phyloP scores from a whole-genome alignment of 176 grass and related monocot genomes.

The Carex pumila region DNA sequence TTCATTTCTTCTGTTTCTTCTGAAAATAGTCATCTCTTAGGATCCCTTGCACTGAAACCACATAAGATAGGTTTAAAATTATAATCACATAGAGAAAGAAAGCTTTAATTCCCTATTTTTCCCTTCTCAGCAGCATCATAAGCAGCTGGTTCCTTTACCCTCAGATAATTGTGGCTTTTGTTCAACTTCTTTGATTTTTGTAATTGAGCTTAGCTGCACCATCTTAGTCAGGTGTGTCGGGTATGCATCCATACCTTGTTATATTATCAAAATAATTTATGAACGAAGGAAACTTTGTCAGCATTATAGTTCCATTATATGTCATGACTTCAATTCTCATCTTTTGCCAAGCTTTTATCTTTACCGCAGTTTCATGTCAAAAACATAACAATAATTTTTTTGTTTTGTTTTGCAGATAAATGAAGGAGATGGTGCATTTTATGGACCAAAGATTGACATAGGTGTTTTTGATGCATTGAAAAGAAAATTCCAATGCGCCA shows the following conservation, averaged over 20 bases:
- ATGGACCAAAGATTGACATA: constrained; percentile 98
- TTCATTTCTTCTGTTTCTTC: background rate
- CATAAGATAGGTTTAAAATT: background rate
- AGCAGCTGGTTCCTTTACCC: background rate
- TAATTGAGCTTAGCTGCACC: background rate
- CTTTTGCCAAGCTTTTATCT: background rate
- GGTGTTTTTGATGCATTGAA: constrained; percentile 96
- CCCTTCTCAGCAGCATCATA: background rate
- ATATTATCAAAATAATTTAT: background rate
- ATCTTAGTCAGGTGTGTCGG: background rate
- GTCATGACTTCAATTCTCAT: background rate
- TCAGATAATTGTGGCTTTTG: background rate
- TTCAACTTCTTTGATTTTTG: background rate
- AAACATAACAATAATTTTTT: background rate
- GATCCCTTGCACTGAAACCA: background rate
- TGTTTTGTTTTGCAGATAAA: constrained; percentile 46
- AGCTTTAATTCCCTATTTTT: background rate
- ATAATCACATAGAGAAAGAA: background rate
- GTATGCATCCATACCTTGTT: background rate
- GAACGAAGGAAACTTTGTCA: background rate
- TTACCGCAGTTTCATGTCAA: background rate
- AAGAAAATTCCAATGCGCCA: constrained; percentile 98
- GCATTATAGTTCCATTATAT: background rate
- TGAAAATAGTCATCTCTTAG: background rate
- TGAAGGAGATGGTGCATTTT: constrained; percentile 99